These are phyloP conservation scores for Colletotrichum horii DNA, from an alignment of 2,329 filamentous ascomycete species.

Conservation along the genomic window DNA sequence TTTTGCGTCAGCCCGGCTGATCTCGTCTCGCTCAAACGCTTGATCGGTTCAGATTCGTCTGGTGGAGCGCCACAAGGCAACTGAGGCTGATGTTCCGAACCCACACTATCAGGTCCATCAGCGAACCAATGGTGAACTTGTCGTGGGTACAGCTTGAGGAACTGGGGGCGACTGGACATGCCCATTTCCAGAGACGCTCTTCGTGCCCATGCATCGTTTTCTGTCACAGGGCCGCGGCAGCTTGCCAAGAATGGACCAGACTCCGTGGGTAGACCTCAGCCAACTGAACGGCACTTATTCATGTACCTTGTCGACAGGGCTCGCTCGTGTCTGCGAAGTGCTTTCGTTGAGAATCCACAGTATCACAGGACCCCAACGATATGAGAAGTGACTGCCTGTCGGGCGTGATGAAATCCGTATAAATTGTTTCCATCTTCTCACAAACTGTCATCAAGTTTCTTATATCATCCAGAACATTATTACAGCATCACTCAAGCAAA, in stretches of 20 bases:
- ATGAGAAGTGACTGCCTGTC: background rate
- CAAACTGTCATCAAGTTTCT: background rate
- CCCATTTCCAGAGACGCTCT: background rate
- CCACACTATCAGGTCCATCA: background rate
- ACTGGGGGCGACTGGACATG: no score
- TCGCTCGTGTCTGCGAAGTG: background rate
- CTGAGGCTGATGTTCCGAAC: no score
- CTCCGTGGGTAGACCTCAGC: rapidly evolving
- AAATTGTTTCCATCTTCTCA: background rate
- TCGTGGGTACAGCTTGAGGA: no score
- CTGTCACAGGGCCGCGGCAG: background rate
- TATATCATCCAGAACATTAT: background rate
- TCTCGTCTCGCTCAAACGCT: no score
- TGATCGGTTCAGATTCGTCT: rapidly evolving
- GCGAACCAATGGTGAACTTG: rapidly evolving
- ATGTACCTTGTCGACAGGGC: background rate
- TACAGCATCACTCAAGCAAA: background rate
- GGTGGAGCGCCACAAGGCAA: no score
- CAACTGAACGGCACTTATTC: background rate
- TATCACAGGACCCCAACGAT: rapidly evolving
- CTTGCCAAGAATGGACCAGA: background rate
- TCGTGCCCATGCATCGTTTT: background rate
- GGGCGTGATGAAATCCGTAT: background rate
- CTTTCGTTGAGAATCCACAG: background rate
- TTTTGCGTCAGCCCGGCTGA: rapidly evolving